A percentile compares a stretch with the other conserved stretches of the same genome.
Conservation (phyloP, 768 basidiomycete genomes). For the Roridomyces roridus region DNA sequence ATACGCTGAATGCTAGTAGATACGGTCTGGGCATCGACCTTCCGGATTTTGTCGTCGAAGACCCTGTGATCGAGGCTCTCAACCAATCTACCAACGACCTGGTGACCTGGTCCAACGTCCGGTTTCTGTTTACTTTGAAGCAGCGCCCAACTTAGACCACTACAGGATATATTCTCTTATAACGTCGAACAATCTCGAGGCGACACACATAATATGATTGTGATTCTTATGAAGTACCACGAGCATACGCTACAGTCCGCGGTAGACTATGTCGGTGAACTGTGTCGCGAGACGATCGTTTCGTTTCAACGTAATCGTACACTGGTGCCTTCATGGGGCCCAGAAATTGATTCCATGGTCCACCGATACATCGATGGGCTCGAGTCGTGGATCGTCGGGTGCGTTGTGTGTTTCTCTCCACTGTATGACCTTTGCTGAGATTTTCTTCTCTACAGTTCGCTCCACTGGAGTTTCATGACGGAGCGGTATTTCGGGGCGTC, state of each 20-base stretch:
- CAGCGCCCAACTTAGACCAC: neutral
- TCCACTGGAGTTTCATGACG: constrained; percentile 78
- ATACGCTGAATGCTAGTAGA: constrained; percentile 35
- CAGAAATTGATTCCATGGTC: constrained; percentile 64
- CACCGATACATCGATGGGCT: constrained; percentile 64
- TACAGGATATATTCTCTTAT: constrained; percentile 77
- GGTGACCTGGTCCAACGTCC: constrained; percentile 85
- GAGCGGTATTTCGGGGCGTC: constrained; percentile 71
- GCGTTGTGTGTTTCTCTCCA: constrained; percentile 21
- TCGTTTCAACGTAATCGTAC: constrained; percentile 53
- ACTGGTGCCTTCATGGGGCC: constrained; percentile 66
- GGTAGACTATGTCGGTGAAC: constrained; percentile 66
- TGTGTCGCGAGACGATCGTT: constrained; percentile 62
- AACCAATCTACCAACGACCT: constrained; percentile 77
- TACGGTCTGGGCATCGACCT: constrained; percentile 74
- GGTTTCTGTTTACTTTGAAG: constrained; percentile 23
- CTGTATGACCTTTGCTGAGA: neutral
- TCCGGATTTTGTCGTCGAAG: constrained; percentile 72
- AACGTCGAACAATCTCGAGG: constrained; percentile 75
- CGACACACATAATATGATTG: constrained; percentile 76
- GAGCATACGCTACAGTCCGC: constrained; percentile 65
- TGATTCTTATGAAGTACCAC: constrained; percentile 69
- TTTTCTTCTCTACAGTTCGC: constrained; percentile 39
- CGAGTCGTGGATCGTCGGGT: constrained; percentile 76
- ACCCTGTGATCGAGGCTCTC: constrained; percentile 65